phyloP scores from a whole-genome alignment of 805 yeast genomes.

The Starmerella gropengiesseri region DNA sequence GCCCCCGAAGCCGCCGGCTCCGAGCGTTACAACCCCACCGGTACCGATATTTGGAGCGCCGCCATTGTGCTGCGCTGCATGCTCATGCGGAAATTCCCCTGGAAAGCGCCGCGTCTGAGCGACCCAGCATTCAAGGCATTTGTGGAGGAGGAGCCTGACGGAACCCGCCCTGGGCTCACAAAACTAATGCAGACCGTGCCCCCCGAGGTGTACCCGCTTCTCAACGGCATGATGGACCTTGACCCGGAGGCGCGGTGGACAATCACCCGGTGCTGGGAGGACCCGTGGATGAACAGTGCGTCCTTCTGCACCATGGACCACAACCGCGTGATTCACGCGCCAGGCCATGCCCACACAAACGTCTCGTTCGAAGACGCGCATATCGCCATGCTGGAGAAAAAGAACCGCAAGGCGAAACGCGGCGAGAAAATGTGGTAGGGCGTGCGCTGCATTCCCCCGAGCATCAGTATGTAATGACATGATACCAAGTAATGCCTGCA shows the following conservation, averaged over 20 bases:
- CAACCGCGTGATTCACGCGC: constrained; percentile 34
- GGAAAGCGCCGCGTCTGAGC: constrained; percentile 79
- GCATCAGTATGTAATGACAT: no score
- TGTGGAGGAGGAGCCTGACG: constrained; percentile 32
- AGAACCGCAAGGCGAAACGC: constrained; percentile 43
- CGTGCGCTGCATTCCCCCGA: not conserved
- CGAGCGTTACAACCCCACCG: constrained; percentile 76
- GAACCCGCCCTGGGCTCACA: constrained; percentile 44
- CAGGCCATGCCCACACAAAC: constrained; percentile 69
- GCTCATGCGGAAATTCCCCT: constrained; percentile 83
- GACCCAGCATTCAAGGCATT: constrained; percentile 78
- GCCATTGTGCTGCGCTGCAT: constrained; percentile 88
- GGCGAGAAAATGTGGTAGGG: constrained; percentile 34
- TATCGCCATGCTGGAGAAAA: constrained; percentile 83
- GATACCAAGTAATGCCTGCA: no score
- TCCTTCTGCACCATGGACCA: constrained; percentile 51
- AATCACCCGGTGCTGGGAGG: constrained; percentile 46
- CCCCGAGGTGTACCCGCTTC: constrained; percentile 47
- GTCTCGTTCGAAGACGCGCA: constrained; percentile 94
- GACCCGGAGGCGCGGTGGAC: constrained; percentile 49
- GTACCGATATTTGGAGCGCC: constrained; percentile 88
- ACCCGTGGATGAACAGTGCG: constrained; percentile 48
- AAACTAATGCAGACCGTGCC: constrained; percentile 64
- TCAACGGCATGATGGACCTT: constrained; percentile 56
- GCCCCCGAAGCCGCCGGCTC: constrained; percentile 88